Base-by-base conservation (phyloP, 805 yeast genomes). In the Ogataea saltuana region DNA sequence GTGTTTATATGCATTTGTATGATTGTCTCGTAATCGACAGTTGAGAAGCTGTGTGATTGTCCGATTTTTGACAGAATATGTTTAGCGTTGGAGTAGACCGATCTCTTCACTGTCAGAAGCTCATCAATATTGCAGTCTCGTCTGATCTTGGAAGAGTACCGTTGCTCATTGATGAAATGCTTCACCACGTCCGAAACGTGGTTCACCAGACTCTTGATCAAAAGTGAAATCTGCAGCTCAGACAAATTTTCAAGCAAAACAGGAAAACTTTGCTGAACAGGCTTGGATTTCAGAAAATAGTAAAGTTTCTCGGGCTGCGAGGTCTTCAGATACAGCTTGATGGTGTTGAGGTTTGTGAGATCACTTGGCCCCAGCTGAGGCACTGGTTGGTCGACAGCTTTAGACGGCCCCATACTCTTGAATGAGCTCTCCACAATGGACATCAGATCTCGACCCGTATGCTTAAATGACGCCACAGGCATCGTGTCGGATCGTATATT, bases 11-110 rank as follows among this genome's bases (percentile, higher is more conserved):
- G 54, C 17, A 60, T 52, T 8, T 44, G 39, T 11, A 59, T 45
- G 6, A 60, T 44, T 19, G 51, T 47, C 33, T 59, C 62, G 46
- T 58, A 63, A 37, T 62, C 66, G 3, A 39, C 30, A 6, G 50
- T 41, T 7, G 32, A 30, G 1, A 58, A 43, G 19, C 45, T 31
- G 12, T 36, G 31, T 8, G 18, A 16, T 6, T 21, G 12, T 10
- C 25, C 26, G 12, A 56, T 38, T 18, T 27, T 33, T 11, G 23
- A 33, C 7, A 50, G 23, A 8, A 49, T 41, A 8, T 28, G 15
- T 2, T 28, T 33, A 1, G 46, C 45, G 6, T 36, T 26, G 22
- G 28, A 8, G 37, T 50, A 51, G 10, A 48, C 33, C 15, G 31
- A 19, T 11, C 29, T 26, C 29, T 49, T 49, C 10, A 41, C 25